Base-by-base conservation (phyloP, 1,139 yeast species). In the Schwanniomyces etchellsii region DNA sequence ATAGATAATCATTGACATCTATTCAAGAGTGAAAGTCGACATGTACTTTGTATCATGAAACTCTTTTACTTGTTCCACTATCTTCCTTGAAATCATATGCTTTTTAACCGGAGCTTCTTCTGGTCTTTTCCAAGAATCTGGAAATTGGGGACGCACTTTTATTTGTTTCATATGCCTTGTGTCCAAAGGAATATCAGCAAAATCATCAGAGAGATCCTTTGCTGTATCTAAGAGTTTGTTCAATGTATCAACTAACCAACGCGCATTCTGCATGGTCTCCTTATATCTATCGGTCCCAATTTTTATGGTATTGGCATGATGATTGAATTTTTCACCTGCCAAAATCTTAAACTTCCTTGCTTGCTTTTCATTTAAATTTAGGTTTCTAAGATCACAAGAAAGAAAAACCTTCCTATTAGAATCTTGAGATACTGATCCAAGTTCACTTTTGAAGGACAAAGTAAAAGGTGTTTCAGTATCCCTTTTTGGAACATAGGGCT, bases 191-290 rank as follows among this genome's bases (percentile, higher is more conserved):
- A 91, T 64, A 47, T 85, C 95, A 27, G 70, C 64, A 45, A 85
- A 83, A 39, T 83, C 91, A 28, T 70, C 66, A 4, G 69, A 55
- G 31, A 68, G 50, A 37, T 77, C 81, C 48, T 77, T 80, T n/a
- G 95, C 65, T 44, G 78, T 89, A 13, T 52, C 52, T 22, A 89
- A 46, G 34, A 91, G 64, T 35, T 66, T 70, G 39, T 72, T 70
- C 42, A 88, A 64, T 20, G 79, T 69, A 33, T 77, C 81, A 22
- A 80, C 78, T 39, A 85, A 59, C 55, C 71, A 79, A 40, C 82
- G 73, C 32, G 89, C 85, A 57, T 91, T 91, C 57, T 91, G 96
- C 2, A 94, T 75, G 28, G 95, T 81, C 44, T 85, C 85, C 7
- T 77, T 67, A 53, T 71, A 84, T 45, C 71, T 73, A 29, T 73